Evolutionary conservation across 2,329 filamentous ascomycete species (phyloP), one percentile per base, ranked within the genome.

Genomic region (Zymoseptoria tritici): DNA sequence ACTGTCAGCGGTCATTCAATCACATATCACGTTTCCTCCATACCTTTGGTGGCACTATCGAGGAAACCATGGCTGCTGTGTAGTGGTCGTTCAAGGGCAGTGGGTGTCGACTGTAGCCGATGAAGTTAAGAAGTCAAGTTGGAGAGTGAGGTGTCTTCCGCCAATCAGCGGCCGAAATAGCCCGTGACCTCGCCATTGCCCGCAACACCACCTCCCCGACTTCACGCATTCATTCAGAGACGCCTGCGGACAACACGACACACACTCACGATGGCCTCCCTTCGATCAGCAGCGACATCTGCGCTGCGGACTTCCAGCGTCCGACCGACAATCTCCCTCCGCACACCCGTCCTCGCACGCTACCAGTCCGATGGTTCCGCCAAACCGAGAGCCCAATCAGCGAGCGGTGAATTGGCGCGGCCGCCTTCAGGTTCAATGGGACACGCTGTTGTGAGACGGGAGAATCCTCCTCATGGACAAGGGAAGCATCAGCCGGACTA

Each of bases 21-120:
- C 42, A 6, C 9, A 54, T 42, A 24, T 26, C 20, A 55, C n/a
- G 0, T 1, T n/a, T 13, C 56, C 62, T 63, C 70, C 82, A 71
- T 82, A 96, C 93, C 91, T 99, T 99, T 75, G 95, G 94, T 72
- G 95, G 95, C 74, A 99, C 97, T 79, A 99, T 88, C 83, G 95
- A 96, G 77, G 94, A 97, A 58, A 74, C 72, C 72, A 74, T 74
- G 64, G 57, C 66, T 72, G 69, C 67, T 57, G 58, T 46, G 36
- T 46, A 16, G 36, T 46, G 36, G 16, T 46, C 36, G 36, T 46
- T n/a, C 5, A 16, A 46, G 13, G 36, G 36, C 36, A 46, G 36
- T 64, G 52, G 59, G 54, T 57, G 61, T 60, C 52, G 57, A 53
- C 49, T 65, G 64, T 61, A 61, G 63, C 59, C 52, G 57, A 52